phyloP scores from a whole-genome alignment of 345 rosid species.

The Capsella bursapastoris region DNA sequence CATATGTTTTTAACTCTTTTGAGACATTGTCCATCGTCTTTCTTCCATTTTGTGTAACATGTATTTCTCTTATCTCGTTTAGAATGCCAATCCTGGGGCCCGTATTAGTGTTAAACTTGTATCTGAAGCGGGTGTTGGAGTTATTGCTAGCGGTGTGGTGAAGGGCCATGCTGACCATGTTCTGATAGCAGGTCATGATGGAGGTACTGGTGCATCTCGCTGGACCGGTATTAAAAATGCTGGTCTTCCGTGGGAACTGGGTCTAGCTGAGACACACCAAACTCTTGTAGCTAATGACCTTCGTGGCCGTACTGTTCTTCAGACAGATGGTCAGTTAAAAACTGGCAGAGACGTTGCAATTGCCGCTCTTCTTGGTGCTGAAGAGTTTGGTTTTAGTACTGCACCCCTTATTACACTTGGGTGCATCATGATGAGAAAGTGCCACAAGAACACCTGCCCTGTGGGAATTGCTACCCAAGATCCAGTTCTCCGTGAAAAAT shows the following conservation, averaged over 20 bases:
- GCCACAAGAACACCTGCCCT: slow-evolving; percentile 99
- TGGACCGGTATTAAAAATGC: slow-evolving; percentile 99
- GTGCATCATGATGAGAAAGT: slow-evolving; percentile 99
- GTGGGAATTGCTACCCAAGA: slow-evolving; percentile 99
- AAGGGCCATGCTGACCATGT: slow-evolving; percentile 99
- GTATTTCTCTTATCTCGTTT: slow-evolving; percentile 9
- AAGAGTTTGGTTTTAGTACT: slow-evolving; percentile 99
- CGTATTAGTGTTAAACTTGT: slow-evolving; percentile 95
- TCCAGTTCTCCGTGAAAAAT: slow-evolving; percentile 96
- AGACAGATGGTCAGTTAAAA: slow-evolving; percentile 98
- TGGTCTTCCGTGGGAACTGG: slow-evolving; percentile 99
- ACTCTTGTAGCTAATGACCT: slow-evolving; percentile 98
- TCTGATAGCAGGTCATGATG: slow-evolving; percentile 97
- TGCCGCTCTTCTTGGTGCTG: slow-evolving; percentile 99
- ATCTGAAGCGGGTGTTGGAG: slow-evolving; percentile 99
- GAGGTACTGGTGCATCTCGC: slow-evolving; percentile 99
- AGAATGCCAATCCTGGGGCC: slow-evolving; percentile 96
- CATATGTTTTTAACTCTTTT: background rate
- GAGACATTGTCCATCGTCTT: background rate
- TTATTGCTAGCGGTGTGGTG: slow-evolving; percentile 98
- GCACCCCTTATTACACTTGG: slow-evolving; percentile 99
- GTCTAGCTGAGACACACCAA: slow-evolving; percentile 99
- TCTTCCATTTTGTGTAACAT: slow-evolving; percentile 25
- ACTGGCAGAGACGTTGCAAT: slow-evolving; percentile 98
- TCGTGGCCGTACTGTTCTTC: slow-evolving; percentile 97